A percentile compares a stretch with the other conserved stretches of the same genome.
Evolutionary conservation across 2,329 filamentous ascomycete genomes (phyloP).

Genomic region (Aspergillus japonicus): DNA sequence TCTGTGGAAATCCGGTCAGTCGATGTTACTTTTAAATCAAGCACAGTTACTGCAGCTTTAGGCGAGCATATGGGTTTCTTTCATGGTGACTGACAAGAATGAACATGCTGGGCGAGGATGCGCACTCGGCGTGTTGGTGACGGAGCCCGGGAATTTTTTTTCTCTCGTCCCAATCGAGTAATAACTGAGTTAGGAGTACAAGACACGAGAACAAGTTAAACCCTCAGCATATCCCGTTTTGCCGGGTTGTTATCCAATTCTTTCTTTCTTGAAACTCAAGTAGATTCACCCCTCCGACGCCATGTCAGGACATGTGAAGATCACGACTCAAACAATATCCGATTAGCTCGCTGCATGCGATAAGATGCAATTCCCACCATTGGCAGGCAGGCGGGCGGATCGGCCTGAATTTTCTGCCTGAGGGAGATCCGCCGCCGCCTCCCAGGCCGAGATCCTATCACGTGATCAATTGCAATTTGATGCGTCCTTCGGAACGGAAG

Average conservation of each 20-base stretch:
- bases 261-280: background rate
- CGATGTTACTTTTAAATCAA: background rate
- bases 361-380: constrained; percentile 17
- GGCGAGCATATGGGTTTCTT: constrained; percentile 8
- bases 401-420: constrained; percentile 19
- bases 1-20: constrained; percentile 53
- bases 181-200: background rate
- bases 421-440: background rate
- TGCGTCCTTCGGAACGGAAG: constrained; percentile 21
- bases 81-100: constrained; percentile 47
- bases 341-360: constrained; percentile 2
- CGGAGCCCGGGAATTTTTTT: constrained; percentile 5
- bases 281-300: background rate
- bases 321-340: constrained; percentile 1
- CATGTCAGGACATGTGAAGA: background rate
- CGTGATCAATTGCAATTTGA: background rate
- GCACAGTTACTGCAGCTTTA: background rate
- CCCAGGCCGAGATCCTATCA: constrained; percentile 9
- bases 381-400: constrained; percentile 22
- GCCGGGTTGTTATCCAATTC: background rate
- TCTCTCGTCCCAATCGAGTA: background rate
- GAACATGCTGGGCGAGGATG: constrained; percentile 42
- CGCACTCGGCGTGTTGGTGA: background rate
- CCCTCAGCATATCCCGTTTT: constrained; percentile 18
- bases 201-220: constrained; percentile 9